Evolutionary conservation across 2,329 filamentous ascomycete genomes (phyloP).

Genomic region (Aureobasidium mangrovei): DNA sequence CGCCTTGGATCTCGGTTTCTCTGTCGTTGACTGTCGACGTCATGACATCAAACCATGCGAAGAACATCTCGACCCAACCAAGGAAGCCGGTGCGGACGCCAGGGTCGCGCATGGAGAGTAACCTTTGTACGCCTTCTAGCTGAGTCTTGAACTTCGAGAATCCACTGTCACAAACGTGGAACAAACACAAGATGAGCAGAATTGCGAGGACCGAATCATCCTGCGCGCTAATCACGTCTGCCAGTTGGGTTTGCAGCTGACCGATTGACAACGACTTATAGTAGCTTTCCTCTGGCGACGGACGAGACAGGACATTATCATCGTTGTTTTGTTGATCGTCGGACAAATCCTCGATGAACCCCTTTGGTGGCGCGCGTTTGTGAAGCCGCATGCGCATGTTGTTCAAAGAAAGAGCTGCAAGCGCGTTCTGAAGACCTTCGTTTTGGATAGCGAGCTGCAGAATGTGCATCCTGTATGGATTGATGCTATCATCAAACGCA

Average conservation of each 20-base stretch:
- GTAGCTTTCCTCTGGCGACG: conserved; percentile 66
- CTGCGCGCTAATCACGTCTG: conserved; percentile 63
- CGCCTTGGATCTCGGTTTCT: conserved; percentile 66
- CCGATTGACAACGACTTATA: conserved; percentile 79
- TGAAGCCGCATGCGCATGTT: conserved; percentile 78
- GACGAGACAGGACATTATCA: conserved; percentile 32
- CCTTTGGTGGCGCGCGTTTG: conserved; percentile 39
- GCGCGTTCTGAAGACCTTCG: conserved; percentile 80
- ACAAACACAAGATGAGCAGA: conserved; percentile 78
- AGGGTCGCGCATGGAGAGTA: conserved; percentile 66
- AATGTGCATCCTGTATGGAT: conserved; percentile 79
- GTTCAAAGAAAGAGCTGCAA: conserved; percentile 80
- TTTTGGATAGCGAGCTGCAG: conserved; percentile 68
- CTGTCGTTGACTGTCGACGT: conserved; percentile 86
- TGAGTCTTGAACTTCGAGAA: conserved; percentile 90
- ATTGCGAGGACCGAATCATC: conserved; percentile 85
- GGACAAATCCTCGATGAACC: conserved; percentile 26
- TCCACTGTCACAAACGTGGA: conserved; percentile 87
- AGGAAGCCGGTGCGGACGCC: conserved; percentile 56
- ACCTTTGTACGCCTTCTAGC: conserved; percentile 85
- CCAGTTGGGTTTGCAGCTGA: conserved; percentile 74
- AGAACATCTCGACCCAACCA: conserved; percentile 85
- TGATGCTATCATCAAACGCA: conserved; percentile 75
- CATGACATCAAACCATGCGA: conserved; percentile 91
- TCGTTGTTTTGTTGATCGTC: conserved; percentile 18